Conservation (phyloP, 2,329 filamentous ascomycete genomes). For the Cercospora sojina region DNA sequence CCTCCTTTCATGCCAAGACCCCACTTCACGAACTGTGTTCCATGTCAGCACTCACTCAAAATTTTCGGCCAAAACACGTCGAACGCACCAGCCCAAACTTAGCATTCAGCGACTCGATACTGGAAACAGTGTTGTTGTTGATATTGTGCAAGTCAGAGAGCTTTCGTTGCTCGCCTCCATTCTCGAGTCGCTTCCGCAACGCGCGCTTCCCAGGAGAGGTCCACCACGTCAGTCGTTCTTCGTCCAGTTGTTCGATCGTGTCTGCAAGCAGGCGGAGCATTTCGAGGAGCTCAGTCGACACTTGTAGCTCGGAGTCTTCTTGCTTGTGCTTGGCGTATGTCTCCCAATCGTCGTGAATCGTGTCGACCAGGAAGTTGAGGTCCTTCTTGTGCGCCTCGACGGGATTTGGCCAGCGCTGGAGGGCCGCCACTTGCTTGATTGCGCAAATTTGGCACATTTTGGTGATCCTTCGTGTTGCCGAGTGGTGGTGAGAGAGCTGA, state of each 20-base stretch:
- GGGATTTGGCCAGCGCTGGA: constrained; percentile 24
- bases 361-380: constrained; percentile 22
- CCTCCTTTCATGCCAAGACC: constrained; percentile 27
- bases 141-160: constrained; percentile 28
- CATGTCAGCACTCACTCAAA: not conserved
- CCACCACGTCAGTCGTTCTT: constrained; percentile 26
- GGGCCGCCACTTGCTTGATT: constrained; percentile 20
- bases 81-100: constrained; percentile 16
- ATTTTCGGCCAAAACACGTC: not conserved
- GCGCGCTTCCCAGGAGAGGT: constrained; percentile 23
- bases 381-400: constrained; percentile 20
- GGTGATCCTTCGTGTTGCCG: not conserved
- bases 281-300: constrained; percentile 20
- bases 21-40: constrained; percentile 23
- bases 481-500: not conserved
- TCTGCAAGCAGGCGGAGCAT: constrained; percentile 19
- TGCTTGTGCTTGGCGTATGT: constrained; percentile 6
- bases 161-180: constrained; percentile 23
- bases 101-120: constrained; percentile 23
- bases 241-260: constrained; percentile 20
- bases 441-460: constrained; percentile 30
- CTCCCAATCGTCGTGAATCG: constrained; percentile 21
- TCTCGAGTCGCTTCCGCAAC: constrained; percentile 19
- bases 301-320: not conserved
- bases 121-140: constrained; percentile 21